Evolutionary conservation across 108 stramenopile genomes (phyloP), one percentile per base, ranked within the genome.

Genomic region (Schizochytrium sp.): DNA sequence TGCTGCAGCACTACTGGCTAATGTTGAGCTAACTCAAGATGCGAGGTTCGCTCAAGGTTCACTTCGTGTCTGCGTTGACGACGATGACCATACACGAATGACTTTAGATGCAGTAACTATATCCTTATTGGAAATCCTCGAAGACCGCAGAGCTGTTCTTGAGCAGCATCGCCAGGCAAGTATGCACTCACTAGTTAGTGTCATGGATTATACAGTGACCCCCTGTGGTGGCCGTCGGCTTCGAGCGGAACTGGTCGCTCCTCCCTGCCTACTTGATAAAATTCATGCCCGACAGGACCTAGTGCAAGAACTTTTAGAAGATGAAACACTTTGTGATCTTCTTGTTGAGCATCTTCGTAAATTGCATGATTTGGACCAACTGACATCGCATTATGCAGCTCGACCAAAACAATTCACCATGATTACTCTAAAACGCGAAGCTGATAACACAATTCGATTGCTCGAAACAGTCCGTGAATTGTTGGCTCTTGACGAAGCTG

Each of bases 381-480:
- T 83, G 12, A 83, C 76, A 2, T 83, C 76, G 76, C 76, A 83
- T 28, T 83, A 83, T 28, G 76, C 76, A 5, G 76, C 53, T 0
- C 53, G 47, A 1, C 76, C 76, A 17, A 83, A 55, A 40, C 47
- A 49, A 28, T 83, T 55, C 76, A 83, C 76, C 15, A 17, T 83
- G 0, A 10, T 83, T 50, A 83, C 76, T 17, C 76, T 83, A 2
- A 83, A 83, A 53, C 76, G 76, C 28, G 76, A 83, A 42, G 76
- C 76, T 8, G 76, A 83, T 2, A 83, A 83, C 76, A 83, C 53
- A 47, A 83, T 83, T 42, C 76, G 76, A 47, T 28, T 83, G 28
- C 13, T 49, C 12, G 76, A 83, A 42, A 55, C 28, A 3, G 13
- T 83, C 5, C 76, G 53, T 38, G 50, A n/a, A 13, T 5, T 83